These are phyloP conservation scores for Aspergillus biplanus DNA, from an alignment of 495 filamentous ascomycete species.

Conservation along the genomic window DNA sequence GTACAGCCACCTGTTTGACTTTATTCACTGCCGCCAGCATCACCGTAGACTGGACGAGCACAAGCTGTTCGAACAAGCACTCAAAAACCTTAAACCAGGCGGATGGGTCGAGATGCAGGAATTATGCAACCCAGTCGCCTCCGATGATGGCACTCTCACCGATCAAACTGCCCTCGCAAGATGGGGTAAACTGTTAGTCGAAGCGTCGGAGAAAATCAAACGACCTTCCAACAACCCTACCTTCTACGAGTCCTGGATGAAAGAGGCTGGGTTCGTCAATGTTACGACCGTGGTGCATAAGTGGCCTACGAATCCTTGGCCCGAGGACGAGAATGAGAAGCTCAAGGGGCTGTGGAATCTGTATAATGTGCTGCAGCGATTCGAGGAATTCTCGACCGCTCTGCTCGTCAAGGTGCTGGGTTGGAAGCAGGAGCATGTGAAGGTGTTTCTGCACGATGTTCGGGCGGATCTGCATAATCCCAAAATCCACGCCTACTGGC, in stretches of 20 bases:
- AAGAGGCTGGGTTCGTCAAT: conserved; percentile 11
- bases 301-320: conserved; percentile 15
- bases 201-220: conserved; percentile 2
- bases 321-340: neutral
- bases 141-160: conserved; percentile 3
- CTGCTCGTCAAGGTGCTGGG: conserved; percentile 11
- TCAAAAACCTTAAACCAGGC: conserved; percentile 8
- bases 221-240: conserved; percentile 11
- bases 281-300: conserved; percentile 6
- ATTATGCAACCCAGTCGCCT: conserved; percentile 8
- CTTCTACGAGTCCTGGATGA: conserved; percentile 9
- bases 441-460: neutral
- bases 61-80: conserved; percentile 3
- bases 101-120: conserved; percentile 19
- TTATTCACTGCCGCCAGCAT: conserved; percentile 17
- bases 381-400: conserved; percentile 3
- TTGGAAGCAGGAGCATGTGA: conserved; percentile 1
- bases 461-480: conserved; percentile 8
- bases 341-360: conserved; percentile 13
- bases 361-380: conserved; percentile 10
- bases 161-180: neutral
- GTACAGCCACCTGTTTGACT: conserved; percentile 8
- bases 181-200: conserved; percentile 5
- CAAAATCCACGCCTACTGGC: conserved; percentile 5
- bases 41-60: conserved; percentile 12